These are phyloP conservation scores for Powellomyces hirtus DNA, from an alignment of 192 early-diverging fungal species.

Conservation along the genomic window DNA sequence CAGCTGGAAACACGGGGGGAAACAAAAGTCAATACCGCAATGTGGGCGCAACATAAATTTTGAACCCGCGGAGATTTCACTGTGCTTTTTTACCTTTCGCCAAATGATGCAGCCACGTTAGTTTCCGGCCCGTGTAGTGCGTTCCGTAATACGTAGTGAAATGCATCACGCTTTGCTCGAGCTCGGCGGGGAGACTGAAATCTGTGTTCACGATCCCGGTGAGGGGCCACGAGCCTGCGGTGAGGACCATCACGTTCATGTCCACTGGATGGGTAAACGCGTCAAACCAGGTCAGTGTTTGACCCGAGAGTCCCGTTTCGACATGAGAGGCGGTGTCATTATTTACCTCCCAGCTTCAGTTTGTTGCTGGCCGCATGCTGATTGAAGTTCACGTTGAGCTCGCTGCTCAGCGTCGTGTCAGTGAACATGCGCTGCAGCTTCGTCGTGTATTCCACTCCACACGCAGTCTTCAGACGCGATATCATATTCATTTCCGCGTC, in stretches of 20 bases:
- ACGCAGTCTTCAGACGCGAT: constrained; percentile 72
- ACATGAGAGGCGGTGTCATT: too few species aligned
- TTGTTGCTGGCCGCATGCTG: constrained; percentile 31
- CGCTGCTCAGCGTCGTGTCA: constrained; percentile 74
- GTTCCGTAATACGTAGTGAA: constrained; percentile 73
- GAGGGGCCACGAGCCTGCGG: constrained; percentile 80
- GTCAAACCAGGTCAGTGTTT: not conserved
- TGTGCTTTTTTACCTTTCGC: constrained; percentile 72
- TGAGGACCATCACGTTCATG: constrained; percentile 73
- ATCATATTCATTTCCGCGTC: constrained; percentile 83
- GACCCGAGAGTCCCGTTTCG: too few species aligned
- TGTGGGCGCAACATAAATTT: not conserved
- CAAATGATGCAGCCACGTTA: constrained; percentile 82
- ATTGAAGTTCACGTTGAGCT: constrained; percentile 51
- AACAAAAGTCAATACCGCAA: too few species aligned
- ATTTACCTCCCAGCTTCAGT: constrained; percentile 53
- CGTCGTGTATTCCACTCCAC: constrained; percentile 81
- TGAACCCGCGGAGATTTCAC: too few species aligned
- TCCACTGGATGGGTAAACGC: too few species aligned
- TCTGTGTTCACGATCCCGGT: constrained; percentile 28
- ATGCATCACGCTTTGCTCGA: constrained; percentile 65
- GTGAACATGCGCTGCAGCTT: constrained; percentile 88
- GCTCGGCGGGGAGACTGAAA: constrained; percentile 48
- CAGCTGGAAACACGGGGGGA: constrained; percentile 42
- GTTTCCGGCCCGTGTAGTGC: constrained; percentile 70